Conservation (phyloP, 768 basidiomycete species). For the Dendrothele bispora region DNA sequence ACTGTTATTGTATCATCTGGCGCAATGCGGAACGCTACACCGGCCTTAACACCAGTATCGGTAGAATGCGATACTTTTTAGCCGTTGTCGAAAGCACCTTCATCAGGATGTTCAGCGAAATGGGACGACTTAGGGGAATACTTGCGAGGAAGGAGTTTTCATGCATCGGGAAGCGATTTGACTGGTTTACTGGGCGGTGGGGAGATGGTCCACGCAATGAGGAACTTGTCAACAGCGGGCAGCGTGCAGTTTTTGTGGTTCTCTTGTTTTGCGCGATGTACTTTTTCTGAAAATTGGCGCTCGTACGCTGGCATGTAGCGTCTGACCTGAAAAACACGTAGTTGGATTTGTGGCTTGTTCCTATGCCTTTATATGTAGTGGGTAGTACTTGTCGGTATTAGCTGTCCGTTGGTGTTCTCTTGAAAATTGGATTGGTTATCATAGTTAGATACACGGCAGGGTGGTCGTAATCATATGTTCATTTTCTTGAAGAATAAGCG, state of each 20-base stretch:
- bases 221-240: constrained; percentile 40
- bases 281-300: not conserved
- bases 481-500: too few relatives aligned
- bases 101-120: constrained; percentile 51
- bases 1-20: constrained; percentile 47
- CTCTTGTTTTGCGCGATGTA: not conserved
- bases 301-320: too few relatives aligned
- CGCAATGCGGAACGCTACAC: constrained; percentile 35
- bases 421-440: too few relatives aligned
- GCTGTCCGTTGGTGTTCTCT: too few relatives aligned
- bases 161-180: constrained; percentile 44
- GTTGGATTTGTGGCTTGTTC: too few relatives aligned
- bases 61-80: constrained; percentile 33
- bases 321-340: too few relatives aligned
- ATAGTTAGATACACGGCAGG: too few relatives aligned
- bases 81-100: constrained; percentile 51
- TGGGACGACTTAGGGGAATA: constrained; percentile 45
- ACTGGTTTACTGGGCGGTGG: constrained; percentile 50
- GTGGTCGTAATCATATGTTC: too few relatives aligned
- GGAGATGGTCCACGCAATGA: constrained; percentile 42
- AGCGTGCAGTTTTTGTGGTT: constrained; percentile 18
- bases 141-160: constrained; percentile 41
- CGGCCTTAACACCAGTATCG: constrained; percentile 32
- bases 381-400: too few relatives aligned
- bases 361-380: too few relatives aligned